phyloP scores from a whole-genome alignment of 345 rosid genomes.

The Populus ilicifolia region DNA sequence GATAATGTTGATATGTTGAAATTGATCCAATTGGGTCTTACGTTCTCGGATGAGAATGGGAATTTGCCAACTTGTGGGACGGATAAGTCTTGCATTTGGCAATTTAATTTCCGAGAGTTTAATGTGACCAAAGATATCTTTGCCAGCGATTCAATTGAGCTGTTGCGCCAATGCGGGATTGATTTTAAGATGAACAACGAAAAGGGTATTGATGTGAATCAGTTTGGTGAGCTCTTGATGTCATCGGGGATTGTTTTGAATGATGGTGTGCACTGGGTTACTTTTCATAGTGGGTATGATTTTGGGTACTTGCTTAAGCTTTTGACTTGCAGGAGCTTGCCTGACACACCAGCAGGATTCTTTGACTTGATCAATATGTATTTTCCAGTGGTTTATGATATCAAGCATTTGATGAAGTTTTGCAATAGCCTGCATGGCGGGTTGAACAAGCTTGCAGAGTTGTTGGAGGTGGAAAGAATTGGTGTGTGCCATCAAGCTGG shows the following conservation, averaged over 20 bases:
- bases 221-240: constrained; percentile 87
- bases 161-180: constrained; percentile 71
- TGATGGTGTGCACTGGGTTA: constrained; percentile 64
- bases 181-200: constrained; percentile 75
- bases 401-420: constrained; percentile 87
- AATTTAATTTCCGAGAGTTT: constrained; percentile 87
- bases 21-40: constrained; percentile 74
- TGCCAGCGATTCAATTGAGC: constrained; percentile 78
- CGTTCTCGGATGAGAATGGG: constrained; percentile 72
- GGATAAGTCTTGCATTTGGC: constrained; percentile 73
- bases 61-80: constrained; percentile 79
- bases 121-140: constrained; percentile 61
- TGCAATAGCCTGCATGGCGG: constrained; percentile 87
- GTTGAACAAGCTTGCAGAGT: constrained; percentile 81
- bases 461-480: constrained; percentile 82
- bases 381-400: constrained; percentile 73
- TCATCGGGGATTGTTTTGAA: constrained; percentile 80
- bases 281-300: constrained; percentile 84
- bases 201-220: constrained; percentile 68
- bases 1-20: constrained; percentile 82
- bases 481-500: constrained; percentile 87
- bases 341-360: constrained; percentile 57
- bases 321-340: constrained; percentile 62
- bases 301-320: constrained; percentile 81
- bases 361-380: constrained; percentile 55